Conservation (phyloP, 2,329 filamentous ascomycete genomes). For the Chaetomium olivaceum region DNA sequence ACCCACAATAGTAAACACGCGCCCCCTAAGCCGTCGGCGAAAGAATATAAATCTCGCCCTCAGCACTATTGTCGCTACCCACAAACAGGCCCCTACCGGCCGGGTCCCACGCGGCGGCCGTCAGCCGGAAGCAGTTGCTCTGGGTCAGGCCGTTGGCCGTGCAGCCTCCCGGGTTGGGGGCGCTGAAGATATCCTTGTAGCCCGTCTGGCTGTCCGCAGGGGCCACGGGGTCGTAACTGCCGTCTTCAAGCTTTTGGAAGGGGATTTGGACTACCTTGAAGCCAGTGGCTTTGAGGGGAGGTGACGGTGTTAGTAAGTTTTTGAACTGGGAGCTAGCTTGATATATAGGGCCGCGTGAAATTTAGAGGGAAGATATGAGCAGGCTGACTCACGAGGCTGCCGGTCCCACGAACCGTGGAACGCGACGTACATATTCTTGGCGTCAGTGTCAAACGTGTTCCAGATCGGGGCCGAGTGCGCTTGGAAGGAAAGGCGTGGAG, state of each 20-base stretch:
- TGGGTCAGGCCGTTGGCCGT: conserved; percentile 40
- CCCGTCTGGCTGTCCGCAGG: conserved; percentile 36
- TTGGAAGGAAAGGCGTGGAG: conserved; percentile 43
- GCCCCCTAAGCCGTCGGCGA: conserved; percentile 17
- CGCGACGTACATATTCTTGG: conserved; percentile 39
- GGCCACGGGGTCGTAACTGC: conserved; percentile 37
- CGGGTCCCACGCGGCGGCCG: conserved; percentile 40
- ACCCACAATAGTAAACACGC: neutral
- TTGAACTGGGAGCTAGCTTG: no score
- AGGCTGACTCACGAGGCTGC: neutral
- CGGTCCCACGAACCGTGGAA: conserved; percentile 39
- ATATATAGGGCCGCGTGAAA: no score
- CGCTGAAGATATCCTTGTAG: conserved; percentile 36
- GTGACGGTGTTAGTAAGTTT: neutral
- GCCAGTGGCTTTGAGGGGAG: conserved; percentile 33
- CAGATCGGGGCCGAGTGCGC: conserved; percentile 38
- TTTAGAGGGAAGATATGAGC: neutral
- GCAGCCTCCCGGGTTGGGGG: conserved; percentile 35
- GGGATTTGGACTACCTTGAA: conserved; percentile 38
- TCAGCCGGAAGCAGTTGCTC: conserved; percentile 42
- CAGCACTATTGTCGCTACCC: conserved; percentile 41
- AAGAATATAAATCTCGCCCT: conserved; percentile 40
- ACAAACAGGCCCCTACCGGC: conserved; percentile 41
- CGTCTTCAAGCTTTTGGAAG: conserved; percentile 35
- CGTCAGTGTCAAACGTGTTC: conserved; percentile 36